phyloP scores from a whole-genome alignment of 768 basidiomycete genomes.

The Lentinula guzmanii region DNA sequence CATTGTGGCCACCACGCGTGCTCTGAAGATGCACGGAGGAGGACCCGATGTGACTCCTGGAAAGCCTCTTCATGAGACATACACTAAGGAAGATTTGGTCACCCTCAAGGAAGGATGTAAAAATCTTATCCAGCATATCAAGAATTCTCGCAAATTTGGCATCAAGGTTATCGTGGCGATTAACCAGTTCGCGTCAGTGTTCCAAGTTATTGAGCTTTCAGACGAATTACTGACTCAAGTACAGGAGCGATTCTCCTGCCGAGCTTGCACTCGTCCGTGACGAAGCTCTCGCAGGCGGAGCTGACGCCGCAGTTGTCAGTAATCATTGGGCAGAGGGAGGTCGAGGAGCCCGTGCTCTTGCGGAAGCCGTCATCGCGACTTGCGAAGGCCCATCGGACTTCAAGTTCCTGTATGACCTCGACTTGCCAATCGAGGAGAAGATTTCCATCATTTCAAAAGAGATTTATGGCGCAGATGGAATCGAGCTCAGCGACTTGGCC shows the following conservation, averaged over 20 bases:
- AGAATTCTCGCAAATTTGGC: slow-evolving; percentile 93
- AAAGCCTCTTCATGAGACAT: slow-evolving; percentile 88
- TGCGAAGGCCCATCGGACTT: slow-evolving; percentile 83
- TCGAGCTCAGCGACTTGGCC: slow-evolving; percentile 81
- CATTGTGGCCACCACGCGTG: slow-evolving; percentile 95
- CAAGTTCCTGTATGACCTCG: slow-evolving; percentile 89
- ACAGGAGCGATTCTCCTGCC: not conserved
- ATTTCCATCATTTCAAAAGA: slow-evolving; percentile 83
- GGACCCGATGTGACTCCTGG: slow-evolving; percentile 96
- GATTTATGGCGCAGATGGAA: slow-evolving; percentile 92
- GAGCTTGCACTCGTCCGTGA: slow-evolving; percentile 62
- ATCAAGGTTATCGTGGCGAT: slow-evolving; percentile 94
- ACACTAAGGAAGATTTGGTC: slow-evolving; percentile 88
- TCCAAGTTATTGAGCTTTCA: not conserved
- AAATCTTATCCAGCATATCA: slow-evolving; percentile 89
- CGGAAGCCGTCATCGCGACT: slow-evolving; percentile 83
- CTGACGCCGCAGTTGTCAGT: slow-evolving; percentile 91
- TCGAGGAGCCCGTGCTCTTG: slow-evolving; percentile 81
- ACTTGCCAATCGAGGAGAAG: slow-evolving; percentile 82
- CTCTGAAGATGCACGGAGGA: slow-evolving; percentile 99
- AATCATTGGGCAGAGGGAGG: slow-evolving; percentile 99
- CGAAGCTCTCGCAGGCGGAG: slow-evolving; percentile 77
- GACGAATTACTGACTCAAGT: not conserved
- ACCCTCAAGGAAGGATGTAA: slow-evolving; percentile 88
- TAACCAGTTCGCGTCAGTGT: slow-evolving; percentile 87